Percentiles rank a stretch among this genome's conserved stretches.
These are phyloP conservation scores for Cyclocybe aegerita DNA, from an alignment of 768 basidiomycete species.

Conservation along the genomic window DNA sequence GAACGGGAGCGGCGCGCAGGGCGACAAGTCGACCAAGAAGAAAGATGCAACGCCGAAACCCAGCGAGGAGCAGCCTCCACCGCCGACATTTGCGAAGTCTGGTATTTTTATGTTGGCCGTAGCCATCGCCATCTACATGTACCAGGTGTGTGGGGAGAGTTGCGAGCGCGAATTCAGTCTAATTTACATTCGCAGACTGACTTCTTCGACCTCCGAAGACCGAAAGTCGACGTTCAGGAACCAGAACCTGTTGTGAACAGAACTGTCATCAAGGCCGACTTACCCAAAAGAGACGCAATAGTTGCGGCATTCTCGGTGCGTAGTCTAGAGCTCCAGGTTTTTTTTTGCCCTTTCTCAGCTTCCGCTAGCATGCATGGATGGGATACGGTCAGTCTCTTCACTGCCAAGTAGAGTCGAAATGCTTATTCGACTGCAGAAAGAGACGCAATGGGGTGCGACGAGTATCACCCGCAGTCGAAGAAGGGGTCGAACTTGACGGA, in stretches of 20 bases:
- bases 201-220: neutral
- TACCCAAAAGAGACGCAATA: conserved; percentile 62
- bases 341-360: neutral
- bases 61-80: neutral
- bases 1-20: neutral
- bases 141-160: conserved; percentile 17
- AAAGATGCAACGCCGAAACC: too few species aligned
- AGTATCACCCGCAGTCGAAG: conserved; percentile 83
- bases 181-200: conserved; percentile 5
- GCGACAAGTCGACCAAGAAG: too few species aligned
- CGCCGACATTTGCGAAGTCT: conserved; percentile 15
- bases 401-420: neutral
- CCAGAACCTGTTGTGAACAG: neutral
- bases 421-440: conserved; percentile 53
- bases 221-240: neutral
- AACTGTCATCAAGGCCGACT: conserved; percentile 13
- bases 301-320: conserved; percentile 79
- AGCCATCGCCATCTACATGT: conserved; percentile 17
- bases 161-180: neutral
- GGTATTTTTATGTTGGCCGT: conserved; percentile 13
- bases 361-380: conserved; percentile 74
- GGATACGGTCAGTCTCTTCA: conserved; percentile 66
- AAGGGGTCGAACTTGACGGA: conserved; percentile 75
- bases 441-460: conserved; percentile 91
- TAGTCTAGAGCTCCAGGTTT: neutral